Conservation (phyloP, 2,329 filamentous ascomycete species). For the Pestalotiopsis sp. region DNA sequence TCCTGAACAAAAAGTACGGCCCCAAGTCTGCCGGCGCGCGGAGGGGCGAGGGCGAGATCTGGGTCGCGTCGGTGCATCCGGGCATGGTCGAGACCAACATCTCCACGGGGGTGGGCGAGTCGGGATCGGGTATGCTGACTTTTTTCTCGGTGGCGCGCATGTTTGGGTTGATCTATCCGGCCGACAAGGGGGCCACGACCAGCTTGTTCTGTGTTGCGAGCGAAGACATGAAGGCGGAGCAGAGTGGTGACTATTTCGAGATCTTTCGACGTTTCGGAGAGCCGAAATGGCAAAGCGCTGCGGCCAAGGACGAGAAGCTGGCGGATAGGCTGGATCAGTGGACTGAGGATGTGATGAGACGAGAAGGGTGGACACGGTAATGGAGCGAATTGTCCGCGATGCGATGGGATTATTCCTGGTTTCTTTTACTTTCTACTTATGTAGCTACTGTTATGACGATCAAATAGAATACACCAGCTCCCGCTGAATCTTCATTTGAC, state of each 20-base stretch:
- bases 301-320: conserved; percentile 36
- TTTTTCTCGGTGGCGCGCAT: conserved; percentile 17
- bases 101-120: conserved; percentile 17
- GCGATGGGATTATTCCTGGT: no score
- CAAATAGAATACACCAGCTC: no score
- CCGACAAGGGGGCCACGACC: conserved; percentile 38
- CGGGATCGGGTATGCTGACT: conserved; percentile 12
- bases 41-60: conserved; percentile 39
- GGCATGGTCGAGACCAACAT: conserved; percentile 40
- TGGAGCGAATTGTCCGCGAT: background rate
- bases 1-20: conserved; percentile 37
- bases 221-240: conserved; percentile 37
- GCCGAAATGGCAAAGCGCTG: conserved; percentile 34
- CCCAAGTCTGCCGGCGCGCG: conserved; percentile 29
- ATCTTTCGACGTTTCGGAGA: conserved; percentile 32
- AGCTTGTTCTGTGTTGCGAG: conserved; percentile 40
- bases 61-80: conserved; percentile 40
- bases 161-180: conserved; percentile 27
- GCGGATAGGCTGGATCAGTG: conserved; percentile 37
- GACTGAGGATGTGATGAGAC: conserved; percentile 34
- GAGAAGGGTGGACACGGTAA: conserved; percentile 32
- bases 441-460: no score
- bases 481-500: no score
- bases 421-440: no score
- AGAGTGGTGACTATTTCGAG: conserved; percentile 38